These are phyloP conservation scores for Angomonas ambiguus DNA, from an alignment of 208 protist species.

Conservation along the genomic window DNA sequence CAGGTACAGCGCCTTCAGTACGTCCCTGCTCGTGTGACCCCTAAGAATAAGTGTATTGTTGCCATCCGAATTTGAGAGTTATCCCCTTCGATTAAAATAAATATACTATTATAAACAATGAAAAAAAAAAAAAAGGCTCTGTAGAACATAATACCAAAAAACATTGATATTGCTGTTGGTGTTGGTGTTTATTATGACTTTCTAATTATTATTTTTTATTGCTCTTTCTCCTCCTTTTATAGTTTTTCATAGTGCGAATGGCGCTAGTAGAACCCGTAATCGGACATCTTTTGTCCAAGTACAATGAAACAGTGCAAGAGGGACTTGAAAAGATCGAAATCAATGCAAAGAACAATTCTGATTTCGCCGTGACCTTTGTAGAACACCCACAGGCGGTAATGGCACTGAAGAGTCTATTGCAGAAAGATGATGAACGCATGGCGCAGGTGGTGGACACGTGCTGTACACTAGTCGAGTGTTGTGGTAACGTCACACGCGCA, in stretches of 20 bases:
- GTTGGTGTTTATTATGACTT: neutral
- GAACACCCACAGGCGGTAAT: slow-evolving; percentile 55
- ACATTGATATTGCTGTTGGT: too few relatives aligned
- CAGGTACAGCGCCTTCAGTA: slow-evolving; percentile 42
- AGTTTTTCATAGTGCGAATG: slow-evolving; percentile 26
- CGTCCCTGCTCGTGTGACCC: slow-evolving; percentile 66
- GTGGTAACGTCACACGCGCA: slow-evolving; percentile 20
- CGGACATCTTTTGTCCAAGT: slow-evolving; percentile 78
- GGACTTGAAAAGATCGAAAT: slow-evolving; percentile 70
- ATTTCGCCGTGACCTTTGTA: slow-evolving; percentile 51
- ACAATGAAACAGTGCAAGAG: slow-evolving; percentile 75
- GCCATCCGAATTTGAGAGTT: slow-evolving; percentile 17
- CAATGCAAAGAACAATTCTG: slow-evolving; percentile 24
- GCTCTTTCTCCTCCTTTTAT: slow-evolving; percentile 1
- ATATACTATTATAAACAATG: neutral
- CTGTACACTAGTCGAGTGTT: slow-evolving; percentile 34
- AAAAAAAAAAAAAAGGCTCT: neutral
- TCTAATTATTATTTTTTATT: neutral
- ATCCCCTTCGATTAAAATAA: neutral
- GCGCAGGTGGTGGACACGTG: slow-evolving; percentile 37
- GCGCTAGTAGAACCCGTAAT: slow-evolving; percentile 73
- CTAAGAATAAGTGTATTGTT: slow-evolving; percentile 79
- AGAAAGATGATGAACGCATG: slow-evolving; percentile 32
- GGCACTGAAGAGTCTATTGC: slow-evolving; percentile 44
- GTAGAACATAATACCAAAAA: too few relatives aligned